phyloP scores from a whole-genome alignment of 768 basidiomycete species.

The Phaeotremella fagi region DNA sequence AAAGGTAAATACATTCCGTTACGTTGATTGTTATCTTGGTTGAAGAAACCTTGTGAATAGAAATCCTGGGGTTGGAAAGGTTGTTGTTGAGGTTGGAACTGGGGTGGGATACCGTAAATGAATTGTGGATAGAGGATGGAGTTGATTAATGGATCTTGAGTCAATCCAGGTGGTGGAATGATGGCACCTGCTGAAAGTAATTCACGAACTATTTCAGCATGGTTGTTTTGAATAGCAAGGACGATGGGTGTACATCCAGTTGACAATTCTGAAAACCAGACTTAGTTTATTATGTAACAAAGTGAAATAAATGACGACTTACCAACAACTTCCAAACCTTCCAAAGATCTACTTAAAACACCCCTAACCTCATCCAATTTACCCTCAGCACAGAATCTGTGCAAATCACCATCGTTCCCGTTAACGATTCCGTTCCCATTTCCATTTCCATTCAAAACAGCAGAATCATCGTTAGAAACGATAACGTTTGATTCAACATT shows the following conservation, averaged over 20 bases:
- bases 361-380: conserved; percentile 41
- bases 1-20: conserved; percentile 17
- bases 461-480: too few species aligned
- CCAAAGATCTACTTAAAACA: conserved; percentile 33
- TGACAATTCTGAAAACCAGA: conserved; percentile 24
- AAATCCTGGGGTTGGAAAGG: conserved; percentile 23
- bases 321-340: conserved; percentile 42
- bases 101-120: conserved; percentile 38
- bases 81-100: conserved; percentile 11
- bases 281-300: not conserved
- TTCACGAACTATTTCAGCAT: conserved; percentile 43
- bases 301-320: conserved; percentile 10
- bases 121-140: conserved; percentile 42
- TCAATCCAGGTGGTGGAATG: conserved; percentile 44
- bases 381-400: conserved; percentile 41
- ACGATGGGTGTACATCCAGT: conserved; percentile 47
- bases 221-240: conserved; percentile 42
- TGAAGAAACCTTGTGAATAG: conserved; percentile 26
- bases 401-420: conserved; percentile 34
- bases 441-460: too few species aligned
- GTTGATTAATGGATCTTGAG: conserved; percentile 39
- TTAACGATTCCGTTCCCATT: too few species aligned
- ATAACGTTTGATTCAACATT: too few species aligned
- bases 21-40: conserved; percentile 7
- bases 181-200: conserved; percentile 44